phyloP scores from a whole-genome alignment of 73 alveolate genomes.

The Stentor coeruleus region DNA sequence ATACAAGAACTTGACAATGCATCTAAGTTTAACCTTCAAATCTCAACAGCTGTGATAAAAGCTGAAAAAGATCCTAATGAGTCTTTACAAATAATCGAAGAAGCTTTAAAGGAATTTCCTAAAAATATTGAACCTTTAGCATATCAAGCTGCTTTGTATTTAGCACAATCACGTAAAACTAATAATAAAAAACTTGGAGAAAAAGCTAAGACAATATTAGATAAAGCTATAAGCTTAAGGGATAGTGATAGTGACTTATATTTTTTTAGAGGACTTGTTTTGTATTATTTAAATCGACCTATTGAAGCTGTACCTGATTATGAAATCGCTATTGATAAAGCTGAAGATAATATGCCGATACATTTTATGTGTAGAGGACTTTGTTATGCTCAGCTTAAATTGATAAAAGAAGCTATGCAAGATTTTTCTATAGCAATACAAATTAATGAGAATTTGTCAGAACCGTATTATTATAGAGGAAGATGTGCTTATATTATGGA shows the following conservation, averaged over 20 bases:
- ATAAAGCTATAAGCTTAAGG: constrained; percentile 34
- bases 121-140: constrained; percentile 47
- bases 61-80: constrained; percentile 32
- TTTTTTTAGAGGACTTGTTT: constrained; percentile 38
- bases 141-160: constrained; percentile 35
- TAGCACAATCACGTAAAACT: constrained; percentile 27
- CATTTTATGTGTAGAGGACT: constrained; percentile 43
- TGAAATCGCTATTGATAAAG: constrained; percentile 39
- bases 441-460: constrained; percentile 41
- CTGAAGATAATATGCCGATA: constrained; percentile 46
- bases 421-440: constrained; percentile 38
- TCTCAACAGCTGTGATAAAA: constrained; percentile 40
- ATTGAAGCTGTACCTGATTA: constrained; percentile 38
- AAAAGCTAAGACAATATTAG: constrained; percentile 27
- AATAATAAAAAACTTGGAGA: constrained; percentile 24
- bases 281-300: constrained; percentile 23
- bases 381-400: constrained; percentile 30
- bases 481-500: constrained; percentile 2
- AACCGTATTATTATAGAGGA: constrained; percentile 40
- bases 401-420: constrained; percentile 33
- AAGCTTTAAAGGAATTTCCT: constrained; percentile 31
- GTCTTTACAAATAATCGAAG: constrained; percentile 33
- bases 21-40: constrained; percentile 33
- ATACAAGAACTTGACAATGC: constrained; percentile 27
- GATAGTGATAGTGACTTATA: constrained; percentile 41